Evolutionary conservation across 2,329 filamentous ascomycete species (phyloP).

Genomic region (Stenocarpella maydis): DNA sequence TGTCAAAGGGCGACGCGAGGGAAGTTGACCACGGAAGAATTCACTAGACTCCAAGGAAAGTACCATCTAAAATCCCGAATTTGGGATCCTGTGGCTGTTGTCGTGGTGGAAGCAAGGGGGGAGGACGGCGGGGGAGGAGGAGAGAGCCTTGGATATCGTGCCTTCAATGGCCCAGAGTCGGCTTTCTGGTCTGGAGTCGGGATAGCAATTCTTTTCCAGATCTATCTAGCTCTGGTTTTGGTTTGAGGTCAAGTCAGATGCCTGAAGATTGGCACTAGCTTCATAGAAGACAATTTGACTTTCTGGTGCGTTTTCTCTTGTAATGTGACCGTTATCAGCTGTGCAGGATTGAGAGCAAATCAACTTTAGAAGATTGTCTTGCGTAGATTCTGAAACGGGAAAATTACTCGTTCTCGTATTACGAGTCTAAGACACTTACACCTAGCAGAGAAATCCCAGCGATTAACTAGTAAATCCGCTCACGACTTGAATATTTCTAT

Average conservation of each 20-base stretch:
- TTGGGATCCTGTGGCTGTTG: background rate
- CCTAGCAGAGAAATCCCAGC: too few species aligned
- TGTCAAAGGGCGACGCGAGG: too few species aligned
- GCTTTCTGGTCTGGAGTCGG: background rate
- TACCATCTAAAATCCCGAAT: background rate
- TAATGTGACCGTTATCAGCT: too few species aligned
- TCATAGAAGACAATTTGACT: background rate
- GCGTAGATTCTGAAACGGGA: too few species aligned
- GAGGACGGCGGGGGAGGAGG: background rate
- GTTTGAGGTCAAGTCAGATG: background rate
- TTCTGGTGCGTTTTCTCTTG: background rate
- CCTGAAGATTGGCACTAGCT: background rate
- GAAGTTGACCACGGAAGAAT: background rate
- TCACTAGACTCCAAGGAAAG: background rate
- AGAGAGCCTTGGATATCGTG: background rate
- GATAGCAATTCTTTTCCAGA: background rate
- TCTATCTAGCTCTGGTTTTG: background rate
- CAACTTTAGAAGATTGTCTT: too few species aligned
- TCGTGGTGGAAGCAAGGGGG: background rate
- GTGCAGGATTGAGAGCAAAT: too few species aligned
- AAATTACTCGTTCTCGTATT: too few species aligned
- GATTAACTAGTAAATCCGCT: too few species aligned
- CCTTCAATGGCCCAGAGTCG: background rate
- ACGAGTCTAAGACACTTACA: too few species aligned
- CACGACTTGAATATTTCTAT: too few species aligned